Evolutionary conservation across 1,284 basidiomycete genomes (phyloP).

Genomic region (Fistulinella staudtii): DNA sequence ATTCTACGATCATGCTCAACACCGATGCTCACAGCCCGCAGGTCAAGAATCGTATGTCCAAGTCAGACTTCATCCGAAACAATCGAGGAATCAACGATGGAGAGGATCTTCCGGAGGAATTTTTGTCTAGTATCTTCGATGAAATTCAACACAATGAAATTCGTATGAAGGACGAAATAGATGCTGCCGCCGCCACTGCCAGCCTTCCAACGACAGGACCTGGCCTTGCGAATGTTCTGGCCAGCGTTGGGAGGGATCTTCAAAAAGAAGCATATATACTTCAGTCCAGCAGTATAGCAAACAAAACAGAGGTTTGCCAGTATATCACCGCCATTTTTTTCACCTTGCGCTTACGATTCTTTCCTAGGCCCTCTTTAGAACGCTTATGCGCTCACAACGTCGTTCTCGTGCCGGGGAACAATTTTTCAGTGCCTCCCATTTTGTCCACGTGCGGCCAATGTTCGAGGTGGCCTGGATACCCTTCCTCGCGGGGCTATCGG

Average conservation of each 20-base stretch:
- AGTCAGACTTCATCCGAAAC: constrained; percentile 85
- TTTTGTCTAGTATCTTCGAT: constrained; percentile 76
- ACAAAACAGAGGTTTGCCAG: constrained; percentile 78
- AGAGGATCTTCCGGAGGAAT: constrained; percentile 81
- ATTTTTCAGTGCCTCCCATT: constrained; percentile 93
- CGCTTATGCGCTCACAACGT: constrained; percentile 84
- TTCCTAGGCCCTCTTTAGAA: constrained; percentile 78
- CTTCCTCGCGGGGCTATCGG: constrained; percentile 90
- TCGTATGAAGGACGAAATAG: constrained; percentile 95
- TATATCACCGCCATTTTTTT: neutral
- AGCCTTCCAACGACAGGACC: constrained; percentile 50
- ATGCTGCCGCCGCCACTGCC: constrained; percentile 49
- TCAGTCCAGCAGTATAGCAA: constrained; percentile 93
- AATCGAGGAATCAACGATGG: constrained; percentile 94
- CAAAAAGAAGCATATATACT: constrained; percentile 93
- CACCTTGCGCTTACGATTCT: neutral
- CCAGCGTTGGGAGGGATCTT: constrained; percentile 86
- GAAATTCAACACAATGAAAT: constrained; percentile 92
- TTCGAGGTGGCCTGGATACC: constrained; percentile 99
- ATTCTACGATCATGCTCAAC: constrained; percentile 92
- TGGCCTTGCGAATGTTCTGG: constrained; percentile 77
- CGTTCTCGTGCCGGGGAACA: constrained; percentile 75
- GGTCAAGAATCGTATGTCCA: constrained; percentile 91
- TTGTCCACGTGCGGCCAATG: constrained; percentile 94
- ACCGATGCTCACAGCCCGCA: constrained; percentile 95